Evolutionary conservation across 2,329 filamentous ascomycete genomes (phyloP).

Genomic region (Microsporum canis): DNA sequence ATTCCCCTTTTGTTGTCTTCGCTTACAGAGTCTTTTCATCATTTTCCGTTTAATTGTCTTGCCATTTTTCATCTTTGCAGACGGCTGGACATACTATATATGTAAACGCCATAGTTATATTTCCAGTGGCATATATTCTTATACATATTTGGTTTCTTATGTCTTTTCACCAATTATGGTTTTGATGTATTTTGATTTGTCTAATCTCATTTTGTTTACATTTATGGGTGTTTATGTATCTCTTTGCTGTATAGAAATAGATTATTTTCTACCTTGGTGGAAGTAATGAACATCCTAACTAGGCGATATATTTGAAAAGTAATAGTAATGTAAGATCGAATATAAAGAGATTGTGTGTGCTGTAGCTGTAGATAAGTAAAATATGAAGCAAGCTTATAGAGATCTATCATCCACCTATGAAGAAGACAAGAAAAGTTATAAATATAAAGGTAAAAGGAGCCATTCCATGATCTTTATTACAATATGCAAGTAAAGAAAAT

Average conservation of each 20-base stretch:
- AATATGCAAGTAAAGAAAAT: too few species aligned
- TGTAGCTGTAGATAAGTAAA: too few species aligned
- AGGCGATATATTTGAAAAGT: too few species aligned
- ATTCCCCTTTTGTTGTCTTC: constrained; percentile 1
- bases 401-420: too few species aligned
- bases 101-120: neutral
- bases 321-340: too few species aligned
- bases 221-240: neutral
- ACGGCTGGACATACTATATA: neutral
- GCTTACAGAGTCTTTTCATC: neutral
- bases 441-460: neutral
- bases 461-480: too few species aligned
- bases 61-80: neutral
- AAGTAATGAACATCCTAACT: too few species aligned
- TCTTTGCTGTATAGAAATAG: neutral
- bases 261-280: neutral
- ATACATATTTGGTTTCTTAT: constrained; percentile 1
- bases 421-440: neutral
- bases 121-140: constrained; percentile 14
- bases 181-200: constrained; percentile 3
- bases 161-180: neutral
- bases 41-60: neutral
- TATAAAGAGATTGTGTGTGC: too few species aligned
- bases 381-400: too few species aligned
- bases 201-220: neutral